Percentiles rank a stretch among this genome's conserved stretches.
Conservation (phyloP, 2,329 filamentous ascomycete species). For the Ascochyta clinopodiicola region DNA sequence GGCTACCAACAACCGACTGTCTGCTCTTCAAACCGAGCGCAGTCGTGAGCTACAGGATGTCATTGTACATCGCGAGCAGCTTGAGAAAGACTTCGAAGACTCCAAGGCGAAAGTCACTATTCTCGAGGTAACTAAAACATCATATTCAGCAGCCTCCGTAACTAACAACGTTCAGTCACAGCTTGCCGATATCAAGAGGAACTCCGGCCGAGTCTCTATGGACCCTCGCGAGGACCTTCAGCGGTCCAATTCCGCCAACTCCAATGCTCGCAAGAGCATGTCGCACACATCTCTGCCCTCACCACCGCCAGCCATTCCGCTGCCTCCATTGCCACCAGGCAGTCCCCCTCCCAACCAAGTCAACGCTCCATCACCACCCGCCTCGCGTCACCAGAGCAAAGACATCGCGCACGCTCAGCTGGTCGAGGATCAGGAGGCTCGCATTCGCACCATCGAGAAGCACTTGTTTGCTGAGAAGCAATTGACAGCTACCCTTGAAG, state of each 20-base stretch:
- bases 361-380: conserved; percentile 64
- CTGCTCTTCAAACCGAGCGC: conserved; percentile 63
- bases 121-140: conserved; percentile 70
- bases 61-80: conserved; percentile 50
- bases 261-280: conserved; percentile 81
- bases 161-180: conserved; percentile 60
- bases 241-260: conserved; percentile 65
- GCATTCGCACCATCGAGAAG: conserved; percentile 95
- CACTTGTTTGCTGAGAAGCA: conserved; percentile 95
- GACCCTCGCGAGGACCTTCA: conserved; percentile 58
- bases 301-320: conserved; percentile 92
- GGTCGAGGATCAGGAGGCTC: conserved; percentile 92
- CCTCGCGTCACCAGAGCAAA: conserved; percentile 79
- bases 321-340: conserved; percentile 79
- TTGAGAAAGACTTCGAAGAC: conserved; percentile 74
- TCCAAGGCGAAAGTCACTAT: conserved; percentile 74
- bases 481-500: conserved; percentile 91
- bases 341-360: conserved; percentile 53
- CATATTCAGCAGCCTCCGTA: neutral
- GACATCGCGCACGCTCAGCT: conserved; percentile 79
- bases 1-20: conserved; percentile 81
- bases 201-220: conserved; percentile 54
- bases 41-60: conserved; percentile 52
- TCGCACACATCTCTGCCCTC: conserved; percentile 87
- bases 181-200: conserved; percentile 63